Conservation (phyloP, 805 yeast species). For the Metschnikowia bowlesiae region DNA sequence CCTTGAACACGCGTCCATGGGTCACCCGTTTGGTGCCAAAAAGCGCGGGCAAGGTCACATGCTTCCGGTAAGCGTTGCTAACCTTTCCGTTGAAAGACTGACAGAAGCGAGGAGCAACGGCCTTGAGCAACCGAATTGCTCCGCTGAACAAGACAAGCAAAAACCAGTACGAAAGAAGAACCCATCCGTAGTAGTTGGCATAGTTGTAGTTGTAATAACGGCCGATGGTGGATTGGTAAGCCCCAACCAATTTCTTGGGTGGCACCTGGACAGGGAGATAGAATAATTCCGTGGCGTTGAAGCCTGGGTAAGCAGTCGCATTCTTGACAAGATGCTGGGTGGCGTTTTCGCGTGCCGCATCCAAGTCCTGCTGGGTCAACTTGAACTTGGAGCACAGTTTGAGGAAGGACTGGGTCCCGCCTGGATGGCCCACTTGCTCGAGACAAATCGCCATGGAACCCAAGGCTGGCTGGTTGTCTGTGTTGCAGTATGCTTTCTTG, state of each 20-base stretch:
- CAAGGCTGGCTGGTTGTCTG: constrained; percentile 33
- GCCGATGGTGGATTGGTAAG: constrained; percentile 24
- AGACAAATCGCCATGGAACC: constrained; percentile 38
- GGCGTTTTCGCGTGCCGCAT: constrained; percentile 39
- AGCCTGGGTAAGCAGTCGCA: constrained; percentile 26
- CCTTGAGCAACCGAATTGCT: constrained; percentile 34
- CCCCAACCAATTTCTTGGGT: constrained; percentile 18
- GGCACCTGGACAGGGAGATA: constrained; percentile 34
- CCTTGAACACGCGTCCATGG: constrained; percentile 3
- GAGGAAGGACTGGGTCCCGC: constrained; percentile 15
- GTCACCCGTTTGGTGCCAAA: constrained; percentile 12
- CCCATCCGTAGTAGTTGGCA: constrained; percentile 37
- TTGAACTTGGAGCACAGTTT: constrained; percentile 11
- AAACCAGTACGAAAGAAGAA: constrained; percentile 47
- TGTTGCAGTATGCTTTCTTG: constrained; percentile 29
- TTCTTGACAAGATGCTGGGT: constrained; percentile 33
- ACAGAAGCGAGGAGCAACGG: constrained; percentile 35
- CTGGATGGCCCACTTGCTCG: constrained; percentile 18
- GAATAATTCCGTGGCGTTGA: constrained; percentile 25
- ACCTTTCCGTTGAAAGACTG: constrained; percentile 27
- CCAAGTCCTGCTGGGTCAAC: constrained; percentile 29
- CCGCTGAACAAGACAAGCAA: constrained; percentile 40
- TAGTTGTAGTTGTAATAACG: constrained; percentile 37
- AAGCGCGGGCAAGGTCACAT: constrained; percentile 28
- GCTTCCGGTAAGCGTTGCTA: constrained; percentile 22